These are phyloP conservation scores for Candolleomyces eurysporus DNA, from an alignment of 768 basidiomycete species.

Conservation along the genomic window DNA sequence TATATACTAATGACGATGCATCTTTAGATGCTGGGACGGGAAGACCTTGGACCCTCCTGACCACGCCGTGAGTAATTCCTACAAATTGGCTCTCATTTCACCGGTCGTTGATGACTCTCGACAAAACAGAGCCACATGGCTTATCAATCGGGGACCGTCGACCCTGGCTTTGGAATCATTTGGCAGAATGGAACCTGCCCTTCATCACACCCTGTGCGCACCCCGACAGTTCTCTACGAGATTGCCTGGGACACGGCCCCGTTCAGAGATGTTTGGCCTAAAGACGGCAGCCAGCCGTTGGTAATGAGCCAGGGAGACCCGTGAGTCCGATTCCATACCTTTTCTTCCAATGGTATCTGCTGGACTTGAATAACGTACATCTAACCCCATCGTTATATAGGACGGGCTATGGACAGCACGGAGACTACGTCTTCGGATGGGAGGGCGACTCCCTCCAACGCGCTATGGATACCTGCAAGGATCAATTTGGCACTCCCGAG, in stretches of 20 bases:
- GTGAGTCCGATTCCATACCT: neutral
- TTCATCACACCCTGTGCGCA: slow-evolving; percentile 6
- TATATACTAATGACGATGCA: neutral
- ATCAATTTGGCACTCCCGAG: slow-evolving; percentile 8
- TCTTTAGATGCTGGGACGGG: slow-evolving; percentile 11
- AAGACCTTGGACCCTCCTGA: slow-evolving; percentile 3
- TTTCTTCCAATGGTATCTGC: neutral
- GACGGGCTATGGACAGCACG: slow-evolving; percentile 11
- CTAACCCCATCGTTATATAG: neutral
- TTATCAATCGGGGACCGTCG: slow-evolving; percentile 2
- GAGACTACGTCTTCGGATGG: slow-evolving; percentile 13
- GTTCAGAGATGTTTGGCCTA: slow-evolving; percentile 7
- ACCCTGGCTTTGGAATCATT: slow-evolving; percentile 7
- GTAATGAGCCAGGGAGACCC: slow-evolving; percentile 10
- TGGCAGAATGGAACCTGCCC: slow-evolving; percentile 6
- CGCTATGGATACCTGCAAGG: slow-evolving; percentile 11
- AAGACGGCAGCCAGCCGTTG: slow-evolving; percentile 10
- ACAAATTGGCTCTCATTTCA: neutral
- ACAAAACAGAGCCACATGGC: slow-evolving; percentile 7
- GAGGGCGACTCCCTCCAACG: slow-evolving; percentile 12
- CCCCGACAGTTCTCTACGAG: slow-evolving; percentile 10
- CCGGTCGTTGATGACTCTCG: neutral
- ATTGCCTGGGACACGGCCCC: slow-evolving; percentile 11
- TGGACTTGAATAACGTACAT: neutral
- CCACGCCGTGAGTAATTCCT: neutral